Evolutionary conservation across 768 basidiomycete genomes (phyloP), one percentile per base, ranked within the genome.

Genomic region (Goffeauzyma gilvescens): DNA sequence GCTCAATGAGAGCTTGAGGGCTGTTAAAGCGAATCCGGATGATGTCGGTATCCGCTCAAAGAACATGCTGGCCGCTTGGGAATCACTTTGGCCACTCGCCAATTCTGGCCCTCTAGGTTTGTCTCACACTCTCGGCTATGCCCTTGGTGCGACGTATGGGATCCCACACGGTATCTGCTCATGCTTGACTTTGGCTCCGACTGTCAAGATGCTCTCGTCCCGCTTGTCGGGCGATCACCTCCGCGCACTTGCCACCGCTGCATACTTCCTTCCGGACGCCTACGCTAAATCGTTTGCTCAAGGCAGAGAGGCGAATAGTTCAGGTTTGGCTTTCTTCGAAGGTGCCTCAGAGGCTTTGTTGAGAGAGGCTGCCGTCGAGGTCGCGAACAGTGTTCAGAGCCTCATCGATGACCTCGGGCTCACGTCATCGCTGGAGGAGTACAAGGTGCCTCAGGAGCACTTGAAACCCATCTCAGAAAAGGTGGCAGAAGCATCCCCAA

Each of bases 161-260:
- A 81, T 85, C 43, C 78, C 80, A 17, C 81, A 85, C 57, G 81
- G 81, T 7, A 78, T 81, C 48, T 82, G 81, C 4, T 81, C 80
- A n/a, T 52, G 52, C 25, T 30, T 57, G 12, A 57, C 55, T 15
- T 48, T 57, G 9, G 12, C 47, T 6, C 21, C 32, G 6, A 36
- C 41, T 31, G 32, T 54, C 27, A 25, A 27, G 12, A 47, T 46
- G 20, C 35, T 52, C 30, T 25, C 44, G 15, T 36, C 41, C 14
- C 42, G 33, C 9, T 40, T 48, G 5, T n/a, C 32, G 22, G 38
- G 37, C 9, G 24, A 25, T 26, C 20, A 33, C 14, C 41, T 49
- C 18, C 27, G 20, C 1, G 44, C 44, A 13, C 50, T 51, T 28
- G 32, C 47, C 20, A 37, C 30, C 2, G 47, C 47, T 4, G 22